Evolutionary conservation across 2,329 filamentous ascomycete genomes (phyloP), one percentile per base, ranked within the genome.

Genomic region (Fusarium falciforme): DNA sequence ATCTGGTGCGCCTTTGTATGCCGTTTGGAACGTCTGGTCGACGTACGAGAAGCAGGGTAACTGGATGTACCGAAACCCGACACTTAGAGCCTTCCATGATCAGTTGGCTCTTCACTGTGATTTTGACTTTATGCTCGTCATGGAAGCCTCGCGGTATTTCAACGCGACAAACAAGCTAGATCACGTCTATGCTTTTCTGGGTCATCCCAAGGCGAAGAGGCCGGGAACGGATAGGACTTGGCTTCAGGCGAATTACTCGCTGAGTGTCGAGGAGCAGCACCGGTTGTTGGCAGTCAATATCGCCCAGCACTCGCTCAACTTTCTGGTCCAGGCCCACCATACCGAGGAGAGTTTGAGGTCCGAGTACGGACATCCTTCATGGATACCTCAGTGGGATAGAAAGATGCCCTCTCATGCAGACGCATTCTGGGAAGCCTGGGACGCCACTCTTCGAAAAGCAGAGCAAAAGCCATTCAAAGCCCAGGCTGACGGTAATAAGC

Each of bases 381-480:
- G 66, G 66, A 47, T 61, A 4, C 66, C 66, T 6, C 42, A 22
- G 35, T 68, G 66, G 66, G 54, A 68, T 5, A 2, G 42, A 17
- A 68, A 55, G 22, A 55, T 54, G 4, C 14, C 35, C 7, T 27
- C 14, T 2, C 66, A 68, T 16, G 66, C 66, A 20, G 66, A 68
- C 9, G 66, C 66, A 3, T 66, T 44, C 8, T 68, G 66, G 66
- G 66, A 68, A 20, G 62, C 66, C 17, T 68, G 66, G 66, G 66
- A 68, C 8, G 62, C 66, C 1, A 68, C 54, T 54, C 35, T 68
- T 27, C 40, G 66, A 7, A 68, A 68, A n/a, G 11, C 55, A 10
- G 35, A 68, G 12, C 33, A 20, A 0, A 59, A 36, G 5, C 8
- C n/a, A 5, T 36, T 44, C 4, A 58, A 60, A 12, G 44, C 63